Conservation (phyloP, 306 rosid genomes). For the Elaeagnus macrophylla region DNA sequence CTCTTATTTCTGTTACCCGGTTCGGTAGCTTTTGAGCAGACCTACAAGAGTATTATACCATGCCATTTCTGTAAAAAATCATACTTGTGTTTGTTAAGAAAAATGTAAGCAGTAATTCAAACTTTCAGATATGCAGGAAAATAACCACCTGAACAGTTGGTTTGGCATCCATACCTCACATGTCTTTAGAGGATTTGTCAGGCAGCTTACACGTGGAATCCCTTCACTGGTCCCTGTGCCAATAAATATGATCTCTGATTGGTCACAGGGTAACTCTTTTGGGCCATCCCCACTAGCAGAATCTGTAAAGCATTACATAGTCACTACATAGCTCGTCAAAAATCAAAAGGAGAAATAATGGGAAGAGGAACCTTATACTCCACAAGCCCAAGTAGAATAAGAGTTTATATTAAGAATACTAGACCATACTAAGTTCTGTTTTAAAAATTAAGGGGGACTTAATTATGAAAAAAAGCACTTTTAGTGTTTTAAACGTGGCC, state of each 20-base stretch:
- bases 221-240: slow-evolving; percentile 99
- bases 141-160: slow-evolving; percentile 2
- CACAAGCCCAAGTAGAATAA: too few species aligned
- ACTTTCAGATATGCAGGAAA: slow-evolving; percentile 6
- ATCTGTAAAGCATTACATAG: slow-evolving; percentile 26
- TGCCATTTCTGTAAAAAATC: slow-evolving; percentile 7
- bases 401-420: too few species aligned
- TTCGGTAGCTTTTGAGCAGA: slow-evolving; percentile 65
- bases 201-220: slow-evolving; percentile 80
- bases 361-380: background rate
- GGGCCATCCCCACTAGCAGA: slow-evolving; percentile 26
- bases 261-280: slow-evolving; percentile 22
- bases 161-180: slow-evolving; percentile 44
- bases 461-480: too few species aligned
- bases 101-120: slow-evolving; percentile 10
- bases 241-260: slow-evolving; percentile 57
- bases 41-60: slow-evolving; percentile 31
- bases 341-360: background rate
- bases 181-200: slow-evolving; percentile 61
- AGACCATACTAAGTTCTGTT: too few species aligned
- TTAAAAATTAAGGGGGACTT: too few species aligned
- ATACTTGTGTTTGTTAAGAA: background rate
- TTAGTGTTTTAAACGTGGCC: too few species aligned
- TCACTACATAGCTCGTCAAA: slow-evolving; percentile 21
- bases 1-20: slow-evolving; percentile 74